Conservation (phyloP, 768 basidiomycete genomes). For the Lactifluus hygrophoroides region DNA sequence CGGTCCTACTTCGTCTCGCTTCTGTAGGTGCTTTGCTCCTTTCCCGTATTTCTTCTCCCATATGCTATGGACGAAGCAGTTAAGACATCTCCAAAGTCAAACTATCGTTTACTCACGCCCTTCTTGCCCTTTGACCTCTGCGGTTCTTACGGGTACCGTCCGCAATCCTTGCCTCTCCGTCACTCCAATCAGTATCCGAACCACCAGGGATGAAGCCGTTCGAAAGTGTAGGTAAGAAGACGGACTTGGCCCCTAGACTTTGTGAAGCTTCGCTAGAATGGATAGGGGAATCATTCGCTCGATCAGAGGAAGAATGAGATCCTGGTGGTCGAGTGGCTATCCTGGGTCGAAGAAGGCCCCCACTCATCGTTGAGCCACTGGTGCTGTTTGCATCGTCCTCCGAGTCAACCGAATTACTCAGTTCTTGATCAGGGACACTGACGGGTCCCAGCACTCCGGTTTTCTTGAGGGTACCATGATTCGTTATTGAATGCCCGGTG, state of each 20-base stretch:
- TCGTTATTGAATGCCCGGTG: neutral
- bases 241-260: constrained; percentile 33
- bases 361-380: neutral
- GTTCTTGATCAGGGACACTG: constrained; percentile 27
- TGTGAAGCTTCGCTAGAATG: neutral
- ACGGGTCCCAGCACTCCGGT: neutral
- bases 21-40: constrained; percentile 87
- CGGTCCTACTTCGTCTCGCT: constrained; percentile 26
- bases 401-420: constrained; percentile 48
- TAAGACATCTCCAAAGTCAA: neutral
- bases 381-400: constrained; percentile 14
- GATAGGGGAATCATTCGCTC: neutral
- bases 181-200: constrained; percentile 69
- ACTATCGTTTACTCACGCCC: constrained; percentile 59
- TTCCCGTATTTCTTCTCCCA: constrained; percentile 97
- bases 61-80: constrained; percentile 44
- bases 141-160: constrained; percentile 62
- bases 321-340: neutral
- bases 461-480: neutral
- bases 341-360: neutral
- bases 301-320: neutral
- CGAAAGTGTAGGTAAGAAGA: constrained; percentile 84
- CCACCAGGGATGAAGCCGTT: constrained; percentile 78
- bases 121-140: constrained; percentile 86
- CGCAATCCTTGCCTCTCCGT: constrained; percentile 46